A percentile compares a stretch with the other conserved stretches of the same genome.
Conservation (phyloP, 352 stramenopile genomes). For the Globisporangium ultimum region DNA sequence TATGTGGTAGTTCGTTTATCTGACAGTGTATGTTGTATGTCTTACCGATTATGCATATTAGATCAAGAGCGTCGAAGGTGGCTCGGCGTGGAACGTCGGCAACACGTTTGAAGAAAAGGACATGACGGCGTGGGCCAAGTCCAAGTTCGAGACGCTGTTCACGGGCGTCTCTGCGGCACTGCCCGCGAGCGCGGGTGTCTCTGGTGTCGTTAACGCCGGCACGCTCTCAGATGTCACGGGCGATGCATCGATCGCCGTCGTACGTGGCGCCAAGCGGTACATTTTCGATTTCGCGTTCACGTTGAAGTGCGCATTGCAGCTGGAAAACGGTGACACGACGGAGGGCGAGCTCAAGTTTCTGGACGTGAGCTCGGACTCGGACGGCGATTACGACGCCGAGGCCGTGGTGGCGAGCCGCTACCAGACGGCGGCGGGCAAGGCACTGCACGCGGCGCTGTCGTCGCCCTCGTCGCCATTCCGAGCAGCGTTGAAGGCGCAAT, state of each 20-base stretch:
- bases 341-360: constrained; percentile 73
- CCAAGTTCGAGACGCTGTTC: constrained; percentile 64
- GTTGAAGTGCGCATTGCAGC: constrained; percentile 38
- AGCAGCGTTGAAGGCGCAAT: constrained; percentile 36
- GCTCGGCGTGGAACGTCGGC: constrained; percentile 92
- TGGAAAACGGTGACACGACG: constrained; percentile 20
- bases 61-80: constrained; percentile 82
- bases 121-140: constrained; percentile 86
- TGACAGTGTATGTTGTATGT: neutral
- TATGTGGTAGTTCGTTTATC: neutral
- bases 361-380: constrained; percentile 78
- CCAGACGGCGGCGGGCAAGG: constrained; percentile 59
- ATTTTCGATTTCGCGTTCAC: constrained; percentile 84
- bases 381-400: constrained; percentile 71
- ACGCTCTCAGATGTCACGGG: constrained; percentile 84
- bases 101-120: constrained; percentile 94
- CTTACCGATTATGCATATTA: constrained; percentile 14
- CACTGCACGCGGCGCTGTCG: constrained; percentile 58
- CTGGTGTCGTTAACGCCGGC: constrained; percentile 50
- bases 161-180: constrained; percentile 34
- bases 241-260: constrained; percentile 91
- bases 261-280: constrained; percentile 92
- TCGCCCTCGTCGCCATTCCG: constrained; percentile 57
- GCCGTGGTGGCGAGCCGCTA: constrained; percentile 67
- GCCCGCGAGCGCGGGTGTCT: constrained; percentile 13